These are phyloP conservation scores for Fusarium newnesense DNA, from an alignment of 2,329 filamentous ascomycete genomes.

Conservation along the genomic window DNA sequence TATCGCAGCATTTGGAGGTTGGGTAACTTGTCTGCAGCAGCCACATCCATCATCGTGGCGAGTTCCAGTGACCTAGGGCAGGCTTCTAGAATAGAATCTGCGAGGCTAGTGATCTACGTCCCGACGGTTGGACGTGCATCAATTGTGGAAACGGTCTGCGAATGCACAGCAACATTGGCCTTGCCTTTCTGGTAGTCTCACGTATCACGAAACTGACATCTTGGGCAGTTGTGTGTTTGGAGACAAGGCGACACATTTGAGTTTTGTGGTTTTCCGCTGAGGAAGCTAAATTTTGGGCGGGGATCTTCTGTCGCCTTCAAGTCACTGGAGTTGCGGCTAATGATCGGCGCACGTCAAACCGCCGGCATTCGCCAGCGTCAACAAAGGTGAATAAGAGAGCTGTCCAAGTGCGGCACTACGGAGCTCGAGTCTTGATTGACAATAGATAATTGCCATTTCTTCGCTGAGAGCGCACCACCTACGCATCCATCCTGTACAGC, in stretches of 20 bases:
- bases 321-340: no score
- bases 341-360: not conserved
- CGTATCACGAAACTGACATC: not conserved
- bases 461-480: no score
- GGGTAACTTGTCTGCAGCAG: not conserved
- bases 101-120: not conserved
- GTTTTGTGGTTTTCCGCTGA: not conserved
- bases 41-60: not conserved
- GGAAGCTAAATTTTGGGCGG: no score
- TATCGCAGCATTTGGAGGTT: not conserved
- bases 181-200: not conserved
- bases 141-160: not conserved
- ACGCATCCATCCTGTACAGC: fast-evolving
- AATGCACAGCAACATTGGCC: not conserved
- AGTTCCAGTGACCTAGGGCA: not conserved
- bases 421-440: fast-evolving
- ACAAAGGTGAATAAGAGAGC: not conserved
- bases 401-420: fast-evolving
- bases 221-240: fast-evolving
- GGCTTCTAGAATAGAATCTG: not conserved
- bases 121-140: not conserved
- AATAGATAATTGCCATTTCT: not conserved
- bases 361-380: fast-evolving
- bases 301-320: no score
- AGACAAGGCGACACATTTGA: fast-evolving